Evolutionary conservation across 495 filamentous ascomycete genomes (phyloP).

Genomic region (Chaetomidium leptoderma): DNA sequence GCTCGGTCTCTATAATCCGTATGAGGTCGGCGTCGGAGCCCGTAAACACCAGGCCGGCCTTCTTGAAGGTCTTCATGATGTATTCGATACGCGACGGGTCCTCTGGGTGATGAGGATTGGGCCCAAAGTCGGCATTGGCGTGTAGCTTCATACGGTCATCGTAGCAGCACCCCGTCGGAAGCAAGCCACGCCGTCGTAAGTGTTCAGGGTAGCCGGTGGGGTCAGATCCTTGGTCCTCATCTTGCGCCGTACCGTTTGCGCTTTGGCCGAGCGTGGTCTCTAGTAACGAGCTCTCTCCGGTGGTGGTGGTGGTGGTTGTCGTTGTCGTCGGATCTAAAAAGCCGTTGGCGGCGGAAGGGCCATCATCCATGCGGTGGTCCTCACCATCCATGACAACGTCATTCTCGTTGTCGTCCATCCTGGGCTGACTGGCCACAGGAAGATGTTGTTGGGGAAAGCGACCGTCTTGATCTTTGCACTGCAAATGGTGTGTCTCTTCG

Average conservation of each 20-base stretch:
- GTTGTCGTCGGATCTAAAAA: slow-evolving; percentile 27
- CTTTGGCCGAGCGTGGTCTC: slow-evolving; percentile 29
- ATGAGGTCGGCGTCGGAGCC: slow-evolving; percentile 47
- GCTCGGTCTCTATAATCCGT: slow-evolving; percentile 40
- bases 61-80: slow-evolving; percentile 81
- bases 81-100: slow-evolving; percentile 84
- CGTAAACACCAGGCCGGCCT: slow-evolving; percentile 64
- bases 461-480: background rate
- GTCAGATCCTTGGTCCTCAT: slow-evolving; percentile 29
- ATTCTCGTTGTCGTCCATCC: slow-evolving; percentile 33
- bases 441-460: background rate
- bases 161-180: slow-evolving; percentile 78
- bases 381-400: slow-evolving; percentile 39
- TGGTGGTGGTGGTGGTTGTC: no score
- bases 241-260: slow-evolving; percentile 12
- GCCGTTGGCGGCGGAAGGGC: slow-evolving; percentile 35
- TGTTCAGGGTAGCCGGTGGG: slow-evolving; percentile 21
- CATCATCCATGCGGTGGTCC: slow-evolving; percentile 35
- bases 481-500: background rate
- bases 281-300: slow-evolving; percentile 18
- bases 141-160: slow-evolving; percentile 92
- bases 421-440: slow-evolving; percentile 8
- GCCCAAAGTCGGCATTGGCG: slow-evolving; percentile 66
- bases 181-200: slow-evolving; percentile 29
- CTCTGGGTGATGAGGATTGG: slow-evolving; percentile 79